Evolutionary conservation across 179 eudicot genomes (phyloP).

Genomic region (Silene vulgaris): DNA sequence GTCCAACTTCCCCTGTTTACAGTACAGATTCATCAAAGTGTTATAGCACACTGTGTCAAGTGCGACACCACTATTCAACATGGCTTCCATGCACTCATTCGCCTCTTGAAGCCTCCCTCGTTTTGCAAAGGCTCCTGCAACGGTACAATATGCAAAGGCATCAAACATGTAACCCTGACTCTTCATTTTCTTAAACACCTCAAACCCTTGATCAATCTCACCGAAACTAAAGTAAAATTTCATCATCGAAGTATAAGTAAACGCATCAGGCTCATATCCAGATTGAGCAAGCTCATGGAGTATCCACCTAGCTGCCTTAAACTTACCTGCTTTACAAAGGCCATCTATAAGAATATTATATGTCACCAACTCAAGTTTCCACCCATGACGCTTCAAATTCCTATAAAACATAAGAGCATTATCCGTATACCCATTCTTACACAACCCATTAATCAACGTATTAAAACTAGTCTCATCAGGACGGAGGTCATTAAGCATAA

Average conservation of each 20-base stretch:
- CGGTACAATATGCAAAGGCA: constrained; percentile 70
- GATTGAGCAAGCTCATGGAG: constrained; percentile 52
- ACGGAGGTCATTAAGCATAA: constrained; percentile 33
- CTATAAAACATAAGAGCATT: constrained; percentile 61
- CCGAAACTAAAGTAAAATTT: constrained; percentile 56
- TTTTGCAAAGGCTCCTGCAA: constrained; percentile 58
- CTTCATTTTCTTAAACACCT: constrained; percentile 63
- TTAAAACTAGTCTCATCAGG: constrained; percentile 59
- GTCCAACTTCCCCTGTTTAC: constrained; percentile 54
- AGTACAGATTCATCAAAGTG: constrained; percentile 59
- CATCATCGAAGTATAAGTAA: constrained; percentile 67
- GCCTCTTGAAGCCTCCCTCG: constrained; percentile 50
- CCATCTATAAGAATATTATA: constrained; percentile 70
- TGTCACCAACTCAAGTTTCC: constrained; percentile 47
- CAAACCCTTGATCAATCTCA: constrained; percentile 49
- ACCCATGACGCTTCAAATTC: constrained; percentile 50
- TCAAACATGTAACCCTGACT: constrained; percentile 64
- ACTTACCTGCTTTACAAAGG: constrained; percentile 53
- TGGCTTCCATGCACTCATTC: constrained; percentile 40
- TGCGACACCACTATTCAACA: constrained; percentile 52
- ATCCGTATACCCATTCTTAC: constrained; percentile 54
- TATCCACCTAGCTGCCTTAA: constrained; percentile 42
- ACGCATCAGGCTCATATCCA: constrained; percentile 47
- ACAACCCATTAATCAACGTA: constrained; percentile 66
- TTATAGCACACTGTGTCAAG: constrained; percentile 60